phyloP scores from a whole-genome alignment of 2,329 filamentous ascomycete genomes.

The Chaetomium sp. region DNA sequence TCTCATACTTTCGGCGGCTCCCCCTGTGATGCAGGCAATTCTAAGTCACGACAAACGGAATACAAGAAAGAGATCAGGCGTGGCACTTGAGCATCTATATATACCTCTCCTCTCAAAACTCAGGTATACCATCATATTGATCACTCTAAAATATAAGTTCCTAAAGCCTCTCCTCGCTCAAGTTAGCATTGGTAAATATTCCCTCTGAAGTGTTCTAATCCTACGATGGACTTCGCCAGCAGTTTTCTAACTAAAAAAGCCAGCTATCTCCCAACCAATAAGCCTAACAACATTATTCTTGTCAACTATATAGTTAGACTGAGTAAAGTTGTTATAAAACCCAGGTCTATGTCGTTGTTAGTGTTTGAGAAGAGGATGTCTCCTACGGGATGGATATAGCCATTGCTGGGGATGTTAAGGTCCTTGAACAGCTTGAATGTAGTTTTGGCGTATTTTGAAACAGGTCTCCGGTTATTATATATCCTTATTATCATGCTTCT shows the following conservation, averaged over 20 bases:
- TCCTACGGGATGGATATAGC: background rate
- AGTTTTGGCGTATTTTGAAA: too few species aligned
- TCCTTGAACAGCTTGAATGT: background rate
- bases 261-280: slow-evolving; percentile 38
- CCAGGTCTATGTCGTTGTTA: slow-evolving; percentile 22
- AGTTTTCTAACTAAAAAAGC: slow-evolving; percentile 29
- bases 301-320: slow-evolving; percentile 34
- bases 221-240: slow-evolving; percentile 25
- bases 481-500: too few species aligned
- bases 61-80: too few species aligned
- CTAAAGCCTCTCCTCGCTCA: background rate
- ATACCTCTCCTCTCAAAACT: background rate
- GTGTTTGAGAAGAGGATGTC: background rate
- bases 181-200: slow-evolving; percentile 18
- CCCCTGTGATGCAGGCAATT: too few species aligned
- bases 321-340: slow-evolving; percentile 34
- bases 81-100: too few species aligned
- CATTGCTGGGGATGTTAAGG: background rate
- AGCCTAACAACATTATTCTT: slow-evolving; percentile 34
- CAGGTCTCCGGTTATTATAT: too few species aligned
- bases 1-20: too few species aligned
- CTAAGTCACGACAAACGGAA: too few species aligned
- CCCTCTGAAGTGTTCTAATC: slow-evolving; percentile 23
- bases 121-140: background rate
- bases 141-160: background rate